Evolutionary conservation across 1,284 basidiomycete genomes (phyloP).

Genomic region (Exobasidium rhododendri): DNA sequence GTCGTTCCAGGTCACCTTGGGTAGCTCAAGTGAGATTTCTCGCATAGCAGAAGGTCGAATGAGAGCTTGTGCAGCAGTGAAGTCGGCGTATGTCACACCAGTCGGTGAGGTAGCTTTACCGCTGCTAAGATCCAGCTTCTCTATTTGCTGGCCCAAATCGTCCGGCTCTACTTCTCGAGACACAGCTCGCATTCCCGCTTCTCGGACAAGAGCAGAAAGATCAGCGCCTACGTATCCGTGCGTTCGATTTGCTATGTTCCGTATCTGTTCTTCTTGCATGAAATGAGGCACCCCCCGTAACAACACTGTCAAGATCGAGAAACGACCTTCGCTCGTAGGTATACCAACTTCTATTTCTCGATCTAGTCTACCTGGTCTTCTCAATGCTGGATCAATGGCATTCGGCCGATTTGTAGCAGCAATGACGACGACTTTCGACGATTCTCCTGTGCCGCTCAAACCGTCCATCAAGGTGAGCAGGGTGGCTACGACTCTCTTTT

Average conservation of each 20-base stretch:
- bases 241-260: constrained; percentile 69
- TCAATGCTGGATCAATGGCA: constrained; percentile 89
- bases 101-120: background rate
- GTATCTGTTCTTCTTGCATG: constrained; percentile 65
- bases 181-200: constrained; percentile 71
- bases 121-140: background rate
- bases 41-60: constrained; percentile 92
- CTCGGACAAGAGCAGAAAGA: constrained; percentile 82
- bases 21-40: constrained; percentile 82
- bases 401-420: constrained; percentile 97
- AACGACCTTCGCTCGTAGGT: constrained; percentile 77
- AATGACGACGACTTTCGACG: constrained; percentile 79
- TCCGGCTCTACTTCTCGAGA: background rate
- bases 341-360: constrained; percentile 96
- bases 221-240: constrained; percentile 98
- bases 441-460: constrained; percentile 58
- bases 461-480: constrained; percentile 93
- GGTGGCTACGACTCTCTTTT: constrained; percentile 91
- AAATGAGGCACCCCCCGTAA: constrained; percentile 75
- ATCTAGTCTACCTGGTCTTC: constrained; percentile 91
- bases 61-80: constrained; percentile 68
- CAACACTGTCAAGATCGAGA: constrained; percentile 77
- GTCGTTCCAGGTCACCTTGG: constrained; percentile 77
- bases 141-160: background rate
- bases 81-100: constrained; percentile 58